Evolutionary conservation across 352 stramenopile species (phyloP).

Genomic region (Globisporangium barbulae): DNA sequence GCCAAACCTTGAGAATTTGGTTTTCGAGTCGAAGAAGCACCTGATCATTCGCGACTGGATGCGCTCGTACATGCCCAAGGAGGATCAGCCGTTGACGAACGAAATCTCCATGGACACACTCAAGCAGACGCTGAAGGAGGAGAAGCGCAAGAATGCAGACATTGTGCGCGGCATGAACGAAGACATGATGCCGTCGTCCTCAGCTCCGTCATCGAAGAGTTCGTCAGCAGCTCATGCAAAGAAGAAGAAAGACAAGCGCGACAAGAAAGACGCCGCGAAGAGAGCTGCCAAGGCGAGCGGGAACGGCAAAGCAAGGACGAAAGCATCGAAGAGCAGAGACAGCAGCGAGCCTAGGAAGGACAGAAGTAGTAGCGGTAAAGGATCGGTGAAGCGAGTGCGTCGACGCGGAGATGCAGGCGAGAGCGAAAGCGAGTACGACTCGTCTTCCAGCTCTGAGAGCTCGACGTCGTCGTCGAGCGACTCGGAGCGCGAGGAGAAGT

Average conservation of each 20-base stretch:
- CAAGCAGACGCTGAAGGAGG: conserved; percentile 36
- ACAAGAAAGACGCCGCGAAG: conserved; percentile 18
- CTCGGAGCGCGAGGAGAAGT: conserved; percentile 29
- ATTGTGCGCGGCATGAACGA: conserved; percentile 44
- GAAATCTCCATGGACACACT: conserved; percentile 63
- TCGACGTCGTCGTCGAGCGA: conserved; percentile 22
- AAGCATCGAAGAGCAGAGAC: conserved; percentile 4
- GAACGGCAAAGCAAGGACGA: conserved; percentile 20
- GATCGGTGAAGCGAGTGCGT: conserved; percentile 1
- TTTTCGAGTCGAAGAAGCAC: conserved; percentile 58
- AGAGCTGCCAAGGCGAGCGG: neutral
- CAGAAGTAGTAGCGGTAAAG: conserved; percentile 9
- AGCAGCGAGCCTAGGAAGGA: conserved; percentile 14
- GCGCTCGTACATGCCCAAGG: conserved; percentile 46
- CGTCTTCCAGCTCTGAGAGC: conserved; percentile 20
- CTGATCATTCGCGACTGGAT: conserved; percentile 75
- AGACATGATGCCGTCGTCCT: conserved; percentile 25
- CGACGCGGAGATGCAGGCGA: conserved; percentile 21
- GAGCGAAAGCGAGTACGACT: conserved; percentile 31
- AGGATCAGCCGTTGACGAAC: conserved; percentile 45
- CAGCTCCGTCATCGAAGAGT: neutral
- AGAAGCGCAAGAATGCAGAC: conserved; percentile 44
- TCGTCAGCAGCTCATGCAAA: conserved; percentile 7
- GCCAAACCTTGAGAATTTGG: conserved; percentile 50
- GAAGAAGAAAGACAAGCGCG: conserved; percentile 23